phyloP scores from a whole-genome alignment of 352 stramenopile genomes.

The Phytopythium oedochilum region DNA sequence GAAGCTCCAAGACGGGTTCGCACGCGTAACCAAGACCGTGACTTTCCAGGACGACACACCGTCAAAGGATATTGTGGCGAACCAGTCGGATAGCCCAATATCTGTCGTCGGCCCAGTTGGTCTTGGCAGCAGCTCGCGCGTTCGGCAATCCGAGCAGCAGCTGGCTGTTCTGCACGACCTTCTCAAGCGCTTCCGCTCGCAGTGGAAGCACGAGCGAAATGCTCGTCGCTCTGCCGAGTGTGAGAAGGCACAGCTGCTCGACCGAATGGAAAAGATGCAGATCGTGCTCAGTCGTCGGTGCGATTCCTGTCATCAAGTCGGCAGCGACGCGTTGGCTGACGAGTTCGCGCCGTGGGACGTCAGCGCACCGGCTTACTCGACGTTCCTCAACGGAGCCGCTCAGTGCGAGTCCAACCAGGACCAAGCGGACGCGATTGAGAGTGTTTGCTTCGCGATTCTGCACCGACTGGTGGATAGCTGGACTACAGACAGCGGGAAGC shows the following conservation, averaged over 20 bases:
- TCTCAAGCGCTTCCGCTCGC: constrained; percentile 35
- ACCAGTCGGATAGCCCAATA: neutral
- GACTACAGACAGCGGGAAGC: constrained; percentile 67
- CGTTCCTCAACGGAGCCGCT: constrained; percentile 22
- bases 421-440: constrained; percentile 33
- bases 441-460: constrained; percentile 58
- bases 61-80: neutral
- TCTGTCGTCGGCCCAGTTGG: constrained; percentile 14
- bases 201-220: constrained; percentile 47
- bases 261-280: constrained; percentile 32
- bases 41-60: neutral
- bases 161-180: constrained; percentile 42
- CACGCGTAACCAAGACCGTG: neutral
- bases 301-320: constrained; percentile 17
- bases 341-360: constrained; percentile 40
- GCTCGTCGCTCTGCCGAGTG: constrained; percentile 23
- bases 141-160: constrained; percentile 48
- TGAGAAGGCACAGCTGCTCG: constrained; percentile 37
- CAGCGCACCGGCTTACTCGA: constrained; percentile 34
- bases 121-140: constrained; percentile 19
- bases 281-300: constrained; percentile 23
- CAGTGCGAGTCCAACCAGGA: constrained; percentile 23
- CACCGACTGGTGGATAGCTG: constrained; percentile 54
- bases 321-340: constrained; percentile 18
- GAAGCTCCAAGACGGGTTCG: constrained; percentile 20